These are phyloP conservation scores for Fusarium sp. DNA, from an alignment of 2,329 filamentous ascomycete genomes.

Conservation along the genomic window DNA sequence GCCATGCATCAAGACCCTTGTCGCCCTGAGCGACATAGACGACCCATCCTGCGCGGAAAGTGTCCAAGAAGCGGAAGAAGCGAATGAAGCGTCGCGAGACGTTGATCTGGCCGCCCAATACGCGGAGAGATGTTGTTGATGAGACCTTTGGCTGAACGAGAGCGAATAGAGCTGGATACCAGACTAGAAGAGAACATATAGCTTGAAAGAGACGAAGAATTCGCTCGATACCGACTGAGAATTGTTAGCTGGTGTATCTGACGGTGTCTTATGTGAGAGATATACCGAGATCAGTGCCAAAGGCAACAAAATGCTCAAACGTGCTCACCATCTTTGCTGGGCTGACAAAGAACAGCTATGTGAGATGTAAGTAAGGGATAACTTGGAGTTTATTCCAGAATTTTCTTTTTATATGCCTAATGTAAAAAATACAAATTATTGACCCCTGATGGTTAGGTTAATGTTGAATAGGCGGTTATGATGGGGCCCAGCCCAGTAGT, in stretches of 20 bases:
- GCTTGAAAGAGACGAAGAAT: conserved; percentile 68
- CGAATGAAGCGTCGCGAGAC: conserved; percentile 72
- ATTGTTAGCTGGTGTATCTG: conserved; percentile 15
- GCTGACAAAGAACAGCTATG: not conserved
- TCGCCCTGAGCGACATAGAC: conserved; percentile 50
- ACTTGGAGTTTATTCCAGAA: not conserved
- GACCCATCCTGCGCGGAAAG: conserved; percentile 63
- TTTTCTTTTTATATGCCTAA: conserved; percentile 6
- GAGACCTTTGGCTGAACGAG: conserved; percentile 47
- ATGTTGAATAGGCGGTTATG: conserved; percentile 42
- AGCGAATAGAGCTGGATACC: conserved; percentile 55
- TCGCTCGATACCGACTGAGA: conserved; percentile 69
- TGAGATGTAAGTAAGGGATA: not conserved
- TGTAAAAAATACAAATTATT: conserved; percentile 20
- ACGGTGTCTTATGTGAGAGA: conserved; percentile 20
- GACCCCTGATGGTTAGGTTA: conserved; percentile 20
- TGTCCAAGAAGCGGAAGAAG: conserved; percentile 74
- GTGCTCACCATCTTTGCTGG: conserved; percentile 41
- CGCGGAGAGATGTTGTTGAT: conserved; percentile 48
- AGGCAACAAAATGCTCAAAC: conserved; percentile 54
- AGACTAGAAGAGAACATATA: conserved; percentile 59
- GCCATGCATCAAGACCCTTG: conserved; percentile 52
- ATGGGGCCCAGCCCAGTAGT: conserved; percentile 18
- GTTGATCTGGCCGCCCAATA: conserved; percentile 57
- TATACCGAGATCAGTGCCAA: conserved; percentile 60